phyloP scores from a whole-genome alignment of 768 basidiomycete genomes.

The Lentinula guzmanii region DNA sequence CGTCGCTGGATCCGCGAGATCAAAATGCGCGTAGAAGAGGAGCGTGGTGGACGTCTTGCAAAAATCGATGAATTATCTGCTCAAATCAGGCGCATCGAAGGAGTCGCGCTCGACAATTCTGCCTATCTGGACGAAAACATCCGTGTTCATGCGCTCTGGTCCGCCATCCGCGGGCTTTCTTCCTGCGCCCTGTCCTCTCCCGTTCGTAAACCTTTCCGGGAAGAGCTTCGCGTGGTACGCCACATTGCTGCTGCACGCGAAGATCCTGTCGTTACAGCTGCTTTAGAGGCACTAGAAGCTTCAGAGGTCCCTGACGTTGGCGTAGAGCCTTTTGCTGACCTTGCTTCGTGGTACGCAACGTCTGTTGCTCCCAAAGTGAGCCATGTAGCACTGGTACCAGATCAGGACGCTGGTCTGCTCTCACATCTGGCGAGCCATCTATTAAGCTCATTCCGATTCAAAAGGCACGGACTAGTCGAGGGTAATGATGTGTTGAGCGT shows the following conservation, averaged over 20 bases:
- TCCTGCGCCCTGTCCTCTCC: conserved; percentile 59
- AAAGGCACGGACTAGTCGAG: conserved; percentile 68
- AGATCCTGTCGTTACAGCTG: conserved; percentile 59
- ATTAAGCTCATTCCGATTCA: conserved; percentile 73
- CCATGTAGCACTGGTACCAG: conserved; percentile 89
- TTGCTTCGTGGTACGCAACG: conserved; percentile 86
- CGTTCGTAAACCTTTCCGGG: conserved; percentile 77
- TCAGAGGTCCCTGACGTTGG: conserved; percentile 74
- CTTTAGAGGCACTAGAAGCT: conserved; percentile 62
- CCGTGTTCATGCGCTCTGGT: conserved; percentile 87
- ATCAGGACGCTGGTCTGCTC: conserved; percentile 81
- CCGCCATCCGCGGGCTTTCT: conserved; percentile 78
- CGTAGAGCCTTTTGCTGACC: conserved; percentile 84
- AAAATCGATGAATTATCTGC: conserved; percentile 92
- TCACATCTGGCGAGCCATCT: conserved; percentile 80
- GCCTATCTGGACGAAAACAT: conserved; percentile 90
- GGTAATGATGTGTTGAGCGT: conserved; percentile 86
- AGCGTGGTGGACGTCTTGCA: conserved; percentile 91
- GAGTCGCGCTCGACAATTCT: conserved; percentile 87
- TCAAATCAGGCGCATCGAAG: conserved; percentile 85
- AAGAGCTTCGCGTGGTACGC: conserved; percentile 80
- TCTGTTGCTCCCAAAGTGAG: conserved; percentile 81
- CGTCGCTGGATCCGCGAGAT: conserved; percentile 95
- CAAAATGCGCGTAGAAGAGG: conserved; percentile 93
- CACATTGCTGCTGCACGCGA: conserved; percentile 68